Percentiles rank a stretch among this genome's conserved stretches.
Conservation (phyloP, 257 asterid genomes). For the Marsdenia floribunda region DNA sequence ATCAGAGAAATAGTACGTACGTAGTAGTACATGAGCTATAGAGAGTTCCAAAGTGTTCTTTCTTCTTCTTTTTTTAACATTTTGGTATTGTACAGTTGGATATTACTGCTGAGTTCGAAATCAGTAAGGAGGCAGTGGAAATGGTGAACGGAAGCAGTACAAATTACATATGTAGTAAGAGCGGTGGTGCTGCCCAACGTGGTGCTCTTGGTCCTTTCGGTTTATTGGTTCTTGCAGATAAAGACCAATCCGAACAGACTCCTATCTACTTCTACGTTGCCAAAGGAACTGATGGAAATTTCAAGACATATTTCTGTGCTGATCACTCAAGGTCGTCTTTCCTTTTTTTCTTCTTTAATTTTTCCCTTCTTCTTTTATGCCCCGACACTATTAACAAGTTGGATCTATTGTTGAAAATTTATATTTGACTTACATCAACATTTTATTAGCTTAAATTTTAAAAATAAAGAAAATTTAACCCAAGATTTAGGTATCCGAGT, state of each 20-base stretch:
- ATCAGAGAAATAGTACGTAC: background rate
- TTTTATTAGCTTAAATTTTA: too few species aligned
- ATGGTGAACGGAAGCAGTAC: conserved; percentile 26
- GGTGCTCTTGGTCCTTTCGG: conserved; percentile 89
- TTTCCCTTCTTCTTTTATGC: too few species aligned
- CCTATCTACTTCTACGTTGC: conserved; percentile 66
- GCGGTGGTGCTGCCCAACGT: conserved; percentile 54
- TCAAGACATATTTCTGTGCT: conserved; percentile 55
- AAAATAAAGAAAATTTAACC: too few species aligned
- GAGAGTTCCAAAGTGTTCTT: background rate
- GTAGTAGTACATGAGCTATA: background rate
- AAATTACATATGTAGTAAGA: conserved; percentile 38
- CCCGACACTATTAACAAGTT: too few species aligned
- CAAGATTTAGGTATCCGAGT: too few species aligned
- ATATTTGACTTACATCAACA: too few species aligned
- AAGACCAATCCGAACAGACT: conserved; percentile 50
- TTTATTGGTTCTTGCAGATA: conserved; percentile 38
- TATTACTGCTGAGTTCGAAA: conserved; percentile 63
- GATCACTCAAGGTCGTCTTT: conserved; percentile 59
- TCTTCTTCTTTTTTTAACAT: background rate
- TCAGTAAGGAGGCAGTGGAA: conserved; percentile 29
- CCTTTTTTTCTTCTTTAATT: background rate
- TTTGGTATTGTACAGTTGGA: conserved; percentile 40
- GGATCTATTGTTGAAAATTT: too few species aligned
- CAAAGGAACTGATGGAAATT: conserved; percentile 44